phyloP scores from a whole-genome alignment of 2,329 filamentous ascomycete species.

The Ceratocystis smalleyi region DNA sequence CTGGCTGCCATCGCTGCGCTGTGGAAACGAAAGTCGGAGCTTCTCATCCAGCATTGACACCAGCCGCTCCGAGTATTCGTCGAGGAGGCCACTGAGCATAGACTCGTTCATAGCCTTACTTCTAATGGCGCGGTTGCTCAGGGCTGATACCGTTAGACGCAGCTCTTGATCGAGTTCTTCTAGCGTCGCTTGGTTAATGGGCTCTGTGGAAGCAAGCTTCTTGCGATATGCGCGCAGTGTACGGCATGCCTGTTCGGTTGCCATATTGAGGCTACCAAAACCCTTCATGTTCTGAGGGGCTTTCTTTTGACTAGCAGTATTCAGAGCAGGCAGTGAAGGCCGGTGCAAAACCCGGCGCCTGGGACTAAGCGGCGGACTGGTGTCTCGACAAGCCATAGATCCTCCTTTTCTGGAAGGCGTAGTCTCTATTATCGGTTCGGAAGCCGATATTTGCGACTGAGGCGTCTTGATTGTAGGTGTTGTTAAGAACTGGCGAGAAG shows the following conservation, averaged over 20 bases:
- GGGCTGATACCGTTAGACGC: slow-evolving; percentile 44
- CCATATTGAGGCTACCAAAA: slow-evolving; percentile 43
- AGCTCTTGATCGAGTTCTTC: slow-evolving; percentile 50
- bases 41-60: slow-evolving; percentile 59
- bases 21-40: slow-evolving; percentile 34
- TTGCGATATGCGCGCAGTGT: slow-evolving; percentile 47
- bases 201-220: slow-evolving; percentile 42
- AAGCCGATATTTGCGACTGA: slow-evolving; percentile 29
- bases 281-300: slow-evolving; percentile 34
- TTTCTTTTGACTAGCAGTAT: slow-evolving; percentile 33
- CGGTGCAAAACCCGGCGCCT: slow-evolving; percentile 32
- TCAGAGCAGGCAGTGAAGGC: slow-evolving; percentile 40
- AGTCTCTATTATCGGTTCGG: slow-evolving; percentile 29
- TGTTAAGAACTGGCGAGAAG: slow-evolving; percentile 28
- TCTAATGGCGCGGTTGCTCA: slow-evolving; percentile 41
- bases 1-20: slow-evolving; percentile 20
- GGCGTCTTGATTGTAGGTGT: slow-evolving; percentile 22
- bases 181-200: slow-evolving; percentile 41
- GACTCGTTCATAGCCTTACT: slow-evolving; percentile 42
- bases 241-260: slow-evolving; percentile 49
- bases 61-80: slow-evolving; percentile 59
- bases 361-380: slow-evolving; percentile 37
- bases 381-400: slow-evolving; percentile 28
- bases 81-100: slow-evolving; percentile 47
- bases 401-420: slow-evolving; percentile 34